Conservation (phyloP, 108 stramenopile genomes). For the Cylindrotheca fusiformis region DNA sequence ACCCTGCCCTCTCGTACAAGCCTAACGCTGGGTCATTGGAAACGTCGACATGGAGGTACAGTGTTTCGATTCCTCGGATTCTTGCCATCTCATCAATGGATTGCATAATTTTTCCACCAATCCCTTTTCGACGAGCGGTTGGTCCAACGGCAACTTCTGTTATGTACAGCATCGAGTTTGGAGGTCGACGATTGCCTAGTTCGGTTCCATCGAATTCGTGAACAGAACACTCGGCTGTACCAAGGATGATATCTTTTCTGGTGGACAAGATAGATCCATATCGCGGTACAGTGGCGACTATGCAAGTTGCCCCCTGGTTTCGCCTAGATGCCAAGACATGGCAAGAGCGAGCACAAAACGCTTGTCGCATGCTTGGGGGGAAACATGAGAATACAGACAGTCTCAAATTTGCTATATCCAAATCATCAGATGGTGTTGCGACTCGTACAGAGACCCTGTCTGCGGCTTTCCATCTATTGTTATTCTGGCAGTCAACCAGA, state of each 20-base stretch:
- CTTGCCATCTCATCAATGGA: slow-evolving; percentile 69
- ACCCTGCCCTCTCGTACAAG: slow-evolving; percentile 72
- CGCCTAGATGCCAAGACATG: slow-evolving; percentile 63
- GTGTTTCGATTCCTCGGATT: slow-evolving; percentile 57
- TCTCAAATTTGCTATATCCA: slow-evolving; percentile 76
- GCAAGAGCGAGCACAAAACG: slow-evolving; percentile 57
- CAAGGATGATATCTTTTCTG: slow-evolving; percentile 40
- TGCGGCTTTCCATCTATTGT: neutral
- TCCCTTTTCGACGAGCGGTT: slow-evolving; percentile 56
- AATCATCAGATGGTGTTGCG: slow-evolving; percentile 53
- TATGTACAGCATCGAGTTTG: slow-evolving; percentile 63
- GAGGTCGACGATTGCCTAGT: slow-evolving; percentile 53
- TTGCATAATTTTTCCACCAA: slow-evolving; percentile 51
- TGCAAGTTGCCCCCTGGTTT: slow-evolving; percentile 59
- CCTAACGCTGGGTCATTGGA: slow-evolving; percentile 56
- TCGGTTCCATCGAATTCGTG: slow-evolving; percentile 76
- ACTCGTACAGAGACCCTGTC: slow-evolving; percentile 28
- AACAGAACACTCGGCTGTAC: slow-evolving; percentile 79
- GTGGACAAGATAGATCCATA: neutral
- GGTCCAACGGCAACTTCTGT: slow-evolving; percentile 83
- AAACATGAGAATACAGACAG: slow-evolving; percentile 78
- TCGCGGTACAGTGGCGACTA: slow-evolving; percentile 57
- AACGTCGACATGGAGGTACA: slow-evolving; percentile 86
- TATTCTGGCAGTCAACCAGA: slow-evolving; percentile 1
- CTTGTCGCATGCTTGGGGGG: slow-evolving; percentile 45